phyloP scores from a whole-genome alignment of 768 basidiomycete species.

The Phanerodontia chrysosporium region DNA sequence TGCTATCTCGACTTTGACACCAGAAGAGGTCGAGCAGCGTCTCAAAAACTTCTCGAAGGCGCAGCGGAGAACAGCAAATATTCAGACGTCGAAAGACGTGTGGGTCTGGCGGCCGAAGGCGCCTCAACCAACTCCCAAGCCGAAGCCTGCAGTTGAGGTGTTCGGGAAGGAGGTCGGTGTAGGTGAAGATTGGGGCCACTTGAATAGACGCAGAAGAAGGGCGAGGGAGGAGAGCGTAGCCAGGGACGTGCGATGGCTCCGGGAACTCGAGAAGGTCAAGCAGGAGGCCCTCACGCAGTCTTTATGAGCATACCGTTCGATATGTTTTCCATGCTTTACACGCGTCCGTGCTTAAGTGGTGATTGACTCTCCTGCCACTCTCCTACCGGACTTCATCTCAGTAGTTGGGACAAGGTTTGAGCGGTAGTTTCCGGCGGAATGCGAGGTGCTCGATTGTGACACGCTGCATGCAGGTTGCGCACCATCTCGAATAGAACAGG shows the following conservation, averaged over 20 bases:
- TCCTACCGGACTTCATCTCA: too few species aligned
- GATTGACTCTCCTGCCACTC: too few species aligned
- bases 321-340: too few species aligned
- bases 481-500: too few species aligned
- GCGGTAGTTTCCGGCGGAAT: too few species aligned
- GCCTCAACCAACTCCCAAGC: not conserved
- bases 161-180: conserved; percentile 41
- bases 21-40: conserved; percentile 23
- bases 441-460: too few species aligned
- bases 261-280: conserved; percentile 28
- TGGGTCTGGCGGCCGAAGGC: conserved; percentile 38
- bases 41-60: conserved; percentile 20
- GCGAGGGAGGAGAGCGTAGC: conserved; percentile 43
- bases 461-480: too few species aligned
- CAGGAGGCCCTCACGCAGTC: conserved; percentile 7
- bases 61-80: conserved; percentile 16
- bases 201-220: conserved; percentile 50
- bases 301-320: not conserved
- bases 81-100: conserved; percentile 26
- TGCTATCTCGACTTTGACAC: conserved; percentile 26
- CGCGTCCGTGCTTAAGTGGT: too few species aligned
- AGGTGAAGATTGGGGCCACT: conserved; percentile 49
- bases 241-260: conserved; percentile 37
- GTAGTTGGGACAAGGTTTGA: too few species aligned
- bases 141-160: conserved; percentile 4